phyloP scores from a whole-genome alignment of 192 early-diverging fungal species.

The Gonapodya prolifera region DNA sequence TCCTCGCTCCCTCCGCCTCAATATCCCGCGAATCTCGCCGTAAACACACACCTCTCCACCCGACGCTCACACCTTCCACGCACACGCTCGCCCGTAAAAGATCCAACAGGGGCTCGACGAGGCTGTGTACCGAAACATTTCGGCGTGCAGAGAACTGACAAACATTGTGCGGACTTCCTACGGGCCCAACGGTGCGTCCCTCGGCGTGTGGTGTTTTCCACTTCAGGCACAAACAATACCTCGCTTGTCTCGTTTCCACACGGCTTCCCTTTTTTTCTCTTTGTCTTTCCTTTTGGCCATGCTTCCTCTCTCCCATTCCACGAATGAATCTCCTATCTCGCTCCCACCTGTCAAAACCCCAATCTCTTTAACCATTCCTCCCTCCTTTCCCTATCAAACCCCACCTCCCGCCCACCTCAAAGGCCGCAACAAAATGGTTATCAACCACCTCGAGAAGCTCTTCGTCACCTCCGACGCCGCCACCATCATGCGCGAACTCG shows the following conservation, averaged over 20 bases:
- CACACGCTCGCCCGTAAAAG: constrained; percentile 33
- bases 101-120: constrained; percentile 92
- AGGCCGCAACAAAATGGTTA: constrained; percentile 98
- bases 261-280: too few relatives aligned
- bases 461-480: constrained; percentile 99
- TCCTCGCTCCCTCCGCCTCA: neutral
- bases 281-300: neutral
- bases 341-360: too few relatives aligned
- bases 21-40: neutral
- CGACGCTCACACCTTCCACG: neutral
- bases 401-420: too few relatives aligned
- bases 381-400: too few relatives aligned
- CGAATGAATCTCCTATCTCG: too few relatives aligned
- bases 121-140: constrained; percentile 88
- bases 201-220: too few relatives aligned
- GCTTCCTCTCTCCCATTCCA: too few relatives aligned
- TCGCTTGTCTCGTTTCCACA: too few relatives aligned
- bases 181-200: constrained; percentile 85
- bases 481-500: constrained; percentile 92
- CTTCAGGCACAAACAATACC: too few relatives aligned
- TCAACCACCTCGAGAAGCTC: constrained; percentile 96
- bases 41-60: neutral
- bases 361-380: too few relatives aligned
- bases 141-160: constrained; percentile 84
- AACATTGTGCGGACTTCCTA: constrained; percentile 89